These are phyloP conservation scores for Hypoxylon sp. DNA, from an alignment of 2,329 filamentous ascomycete species.

Conservation along the genomic window DNA sequence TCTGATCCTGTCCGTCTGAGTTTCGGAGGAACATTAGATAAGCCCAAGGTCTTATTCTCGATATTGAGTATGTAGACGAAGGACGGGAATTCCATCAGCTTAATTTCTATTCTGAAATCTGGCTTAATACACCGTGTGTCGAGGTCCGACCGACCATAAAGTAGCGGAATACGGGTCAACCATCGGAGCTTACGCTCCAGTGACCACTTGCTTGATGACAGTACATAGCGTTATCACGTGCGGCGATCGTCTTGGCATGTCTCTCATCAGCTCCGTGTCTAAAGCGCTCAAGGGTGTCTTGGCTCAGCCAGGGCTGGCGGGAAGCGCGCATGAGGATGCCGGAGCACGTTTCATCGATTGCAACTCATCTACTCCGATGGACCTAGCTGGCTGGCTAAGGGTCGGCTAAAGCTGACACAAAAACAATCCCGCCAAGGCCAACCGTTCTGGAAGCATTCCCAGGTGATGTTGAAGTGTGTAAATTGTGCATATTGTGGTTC, in stretches of 20 bases:
- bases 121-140: slow-evolving; percentile 10
- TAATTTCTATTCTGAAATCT: slow-evolving; percentile 8
- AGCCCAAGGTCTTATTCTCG: background rate
- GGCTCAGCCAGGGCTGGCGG: slow-evolving; percentile 35
- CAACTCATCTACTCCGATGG: slow-evolving; percentile 30
- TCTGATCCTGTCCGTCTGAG: slow-evolving; percentile 1
- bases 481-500: slow-evolving; percentile 8
- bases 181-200: slow-evolving; percentile 34
- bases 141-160: slow-evolving; percentile 6
- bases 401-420: slow-evolving; percentile 32
- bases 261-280: slow-evolving; percentile 36
- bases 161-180: slow-evolving; percentile 8
- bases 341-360: slow-evolving; percentile 30
- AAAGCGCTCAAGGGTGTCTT: slow-evolving; percentile 29
- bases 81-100: background rate
- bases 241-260: slow-evolving; percentile 27
- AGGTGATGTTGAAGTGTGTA: slow-evolving; percentile 5
- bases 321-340: slow-evolving; percentile 29
- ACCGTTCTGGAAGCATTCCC: slow-evolving; percentile 33
- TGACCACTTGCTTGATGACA: slow-evolving; percentile 22
- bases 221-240: slow-evolving; percentile 33
- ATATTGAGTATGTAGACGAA: background rate
- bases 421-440: slow-evolving; percentile 22
- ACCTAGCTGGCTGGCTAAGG: slow-evolving; percentile 23
- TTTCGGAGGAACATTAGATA: background rate